Conservation (phyloP, 2,329 filamentous ascomycete genomes). For the Cladosporium oxysporum region DNA sequence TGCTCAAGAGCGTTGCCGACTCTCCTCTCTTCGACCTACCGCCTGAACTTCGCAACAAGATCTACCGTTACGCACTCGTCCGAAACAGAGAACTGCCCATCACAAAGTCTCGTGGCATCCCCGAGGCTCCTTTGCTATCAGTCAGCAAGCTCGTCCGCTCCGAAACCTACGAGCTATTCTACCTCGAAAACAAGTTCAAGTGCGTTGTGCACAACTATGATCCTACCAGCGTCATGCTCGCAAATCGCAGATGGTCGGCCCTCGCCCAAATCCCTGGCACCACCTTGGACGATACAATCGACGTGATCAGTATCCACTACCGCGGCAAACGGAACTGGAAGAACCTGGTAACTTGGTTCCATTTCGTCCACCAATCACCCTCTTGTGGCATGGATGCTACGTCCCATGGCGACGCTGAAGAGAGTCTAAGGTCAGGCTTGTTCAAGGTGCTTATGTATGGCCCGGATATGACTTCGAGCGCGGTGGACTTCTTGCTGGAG, state of each 20-base stretch:
- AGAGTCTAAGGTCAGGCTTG: neutral
- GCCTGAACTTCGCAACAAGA: conserved; percentile 1
- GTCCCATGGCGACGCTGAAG: neutral
- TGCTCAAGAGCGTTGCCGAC: neutral
- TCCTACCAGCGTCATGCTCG: neutral
- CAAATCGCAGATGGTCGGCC: neutral
- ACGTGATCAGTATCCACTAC: too few relatives aligned
- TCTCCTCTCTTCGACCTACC: conserved; percentile 8
- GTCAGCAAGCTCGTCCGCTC: neutral
- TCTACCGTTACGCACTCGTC: neutral
- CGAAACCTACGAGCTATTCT: neutral
- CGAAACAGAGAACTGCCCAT: neutral
- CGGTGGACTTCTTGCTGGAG: neutral
- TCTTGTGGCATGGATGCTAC: neutral
- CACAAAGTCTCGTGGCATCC: neutral
- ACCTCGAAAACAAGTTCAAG: neutral
- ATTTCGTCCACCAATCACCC: too few relatives aligned
- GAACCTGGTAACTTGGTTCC: neutral
- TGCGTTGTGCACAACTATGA: neutral
- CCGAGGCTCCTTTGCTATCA: neutral
- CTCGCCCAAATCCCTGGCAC: too few relatives aligned
- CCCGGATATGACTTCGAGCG: neutral
- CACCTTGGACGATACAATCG: too few relatives aligned
- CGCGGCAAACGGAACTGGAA: neutral
- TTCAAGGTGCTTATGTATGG: rapidly evolving